Percentiles rank a stretch among this genome's conserved stretches.
Evolutionary conservation across 176 grass and related monocot genomes (phyloP).

Genomic region (Rhynchospora tenuis): DNA sequence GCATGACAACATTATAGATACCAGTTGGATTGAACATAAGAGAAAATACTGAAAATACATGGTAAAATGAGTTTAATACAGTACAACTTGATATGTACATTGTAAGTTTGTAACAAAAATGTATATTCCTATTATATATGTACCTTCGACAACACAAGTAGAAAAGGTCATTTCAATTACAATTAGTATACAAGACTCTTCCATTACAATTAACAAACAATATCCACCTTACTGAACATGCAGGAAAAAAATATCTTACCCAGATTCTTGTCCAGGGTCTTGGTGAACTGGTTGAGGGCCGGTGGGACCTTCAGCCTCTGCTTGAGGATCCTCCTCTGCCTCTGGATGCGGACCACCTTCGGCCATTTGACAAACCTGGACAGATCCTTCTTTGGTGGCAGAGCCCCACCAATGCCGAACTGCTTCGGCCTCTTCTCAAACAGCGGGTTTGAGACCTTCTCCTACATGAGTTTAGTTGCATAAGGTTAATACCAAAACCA

Average conservation of each 20-base stretch:
- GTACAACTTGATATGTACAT: not conserved
- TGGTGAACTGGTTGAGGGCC: constrained; percentile 86
- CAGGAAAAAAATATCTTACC: constrained; percentile 30
- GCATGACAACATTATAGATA: not conserved
- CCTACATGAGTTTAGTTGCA: constrained; percentile 14
- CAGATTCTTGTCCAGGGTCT: constrained; percentile 85
- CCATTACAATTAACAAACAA: not conserved
- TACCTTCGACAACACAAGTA: not conserved
- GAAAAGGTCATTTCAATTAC: not conserved
- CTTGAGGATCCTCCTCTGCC: constrained; percentile 91
- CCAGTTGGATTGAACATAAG: not conserved
- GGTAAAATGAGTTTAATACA: not conserved
- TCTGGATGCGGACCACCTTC: constrained; percentile 86
- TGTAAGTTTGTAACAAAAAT: not conserved
- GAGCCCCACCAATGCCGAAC: constrained; percentile 69
- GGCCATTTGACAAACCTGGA: constrained; percentile 88
- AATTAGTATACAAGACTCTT: not conserved
- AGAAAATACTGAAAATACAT: not conserved
- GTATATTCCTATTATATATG: not conserved
- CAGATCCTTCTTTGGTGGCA: constrained; percentile 85
- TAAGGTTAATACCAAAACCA: not conserved
- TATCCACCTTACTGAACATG: not conserved
- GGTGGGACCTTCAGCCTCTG: constrained; percentile 90
- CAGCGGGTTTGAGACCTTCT: constrained; percentile 59
- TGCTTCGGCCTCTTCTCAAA: constrained; percentile 97